Evolutionary conservation across 148 eudicot genomes (phyloP).

Genomic region (Selenicereus undatus): DNA sequence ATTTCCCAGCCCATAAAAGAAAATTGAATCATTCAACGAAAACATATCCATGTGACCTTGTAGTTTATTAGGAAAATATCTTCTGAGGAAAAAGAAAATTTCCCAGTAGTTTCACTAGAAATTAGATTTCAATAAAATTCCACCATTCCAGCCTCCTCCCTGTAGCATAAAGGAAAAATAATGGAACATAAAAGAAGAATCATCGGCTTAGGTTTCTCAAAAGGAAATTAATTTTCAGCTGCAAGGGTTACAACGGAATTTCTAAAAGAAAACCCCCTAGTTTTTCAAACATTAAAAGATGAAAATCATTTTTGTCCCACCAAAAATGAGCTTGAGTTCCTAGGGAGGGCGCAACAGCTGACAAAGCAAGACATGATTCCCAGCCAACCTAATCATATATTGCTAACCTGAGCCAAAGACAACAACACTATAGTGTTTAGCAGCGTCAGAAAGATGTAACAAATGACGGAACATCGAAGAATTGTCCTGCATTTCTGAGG

Average conservation of each 20-base stretch:
- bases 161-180: neutral
- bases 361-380: neutral
- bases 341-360: neutral
- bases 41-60: neutral
- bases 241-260: neutral
- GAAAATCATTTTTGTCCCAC: neutral
- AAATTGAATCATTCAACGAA: neutral
- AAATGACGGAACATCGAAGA: neutral
- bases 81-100: neutral
- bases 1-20: neutral
- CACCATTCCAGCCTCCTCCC: neutral
- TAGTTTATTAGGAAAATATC: neutral
- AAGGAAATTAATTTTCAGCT: neutral
- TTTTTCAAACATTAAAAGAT: neutral
- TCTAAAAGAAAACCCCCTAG: neutral
- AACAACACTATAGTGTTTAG: neutral
- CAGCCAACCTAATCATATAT: neutral
- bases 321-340: neutral
- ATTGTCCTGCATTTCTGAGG: neutral
- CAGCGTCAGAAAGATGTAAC: too few species aligned
- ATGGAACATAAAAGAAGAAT: slow-evolving; percentile 3
- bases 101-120: neutral
- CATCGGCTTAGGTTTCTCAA: neutral
- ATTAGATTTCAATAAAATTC: neutral
- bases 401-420: neutral